phyloP scores from a whole-genome alignment of 1,284 basidiomycete species.

The Ustilago lituana region DNA sequence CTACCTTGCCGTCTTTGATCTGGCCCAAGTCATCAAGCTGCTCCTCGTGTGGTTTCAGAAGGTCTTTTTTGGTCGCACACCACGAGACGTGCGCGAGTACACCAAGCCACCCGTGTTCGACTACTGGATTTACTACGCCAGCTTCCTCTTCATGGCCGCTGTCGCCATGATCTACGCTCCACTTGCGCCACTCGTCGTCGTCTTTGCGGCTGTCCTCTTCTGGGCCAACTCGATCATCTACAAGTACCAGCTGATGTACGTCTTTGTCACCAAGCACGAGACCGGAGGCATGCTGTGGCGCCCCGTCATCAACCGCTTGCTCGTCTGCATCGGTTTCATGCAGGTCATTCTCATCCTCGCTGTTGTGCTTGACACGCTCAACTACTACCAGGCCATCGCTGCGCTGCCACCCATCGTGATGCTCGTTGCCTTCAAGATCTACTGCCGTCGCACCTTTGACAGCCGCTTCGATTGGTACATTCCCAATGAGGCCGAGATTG shows the following conservation, averaged over 20 bases:
- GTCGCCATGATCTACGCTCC: constrained; percentile 63
- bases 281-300: constrained; percentile 66
- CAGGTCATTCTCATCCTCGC: constrained; percentile 62
- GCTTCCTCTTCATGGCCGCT: constrained; percentile 62
- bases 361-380: constrained; percentile 50
- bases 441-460: constrained; percentile 58
- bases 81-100: constrained; percentile 93
- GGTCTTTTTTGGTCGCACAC: constrained; percentile 86
- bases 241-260: constrained; percentile 68
- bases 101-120: constrained; percentile 93
- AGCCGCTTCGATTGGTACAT: constrained; percentile 63
- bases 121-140: constrained; percentile 81
- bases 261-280: constrained; percentile 66
- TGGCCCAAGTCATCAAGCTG: constrained; percentile 93
- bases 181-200: constrained; percentile 59
- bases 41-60: constrained; percentile 85
- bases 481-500: constrained; percentile 58
- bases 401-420: constrained; percentile 59
- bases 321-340: constrained; percentile 64
- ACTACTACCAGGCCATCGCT: constrained; percentile 57
- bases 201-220: constrained; percentile 57
- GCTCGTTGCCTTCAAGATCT: constrained; percentile 62
- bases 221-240: constrained; percentile 59
- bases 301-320: constrained; percentile 61
- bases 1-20: constrained; percentile 90